Evolutionary conservation across 768 basidiomycete species (phyloP).

Genomic region (Kwoniella dejecticola): DNA sequence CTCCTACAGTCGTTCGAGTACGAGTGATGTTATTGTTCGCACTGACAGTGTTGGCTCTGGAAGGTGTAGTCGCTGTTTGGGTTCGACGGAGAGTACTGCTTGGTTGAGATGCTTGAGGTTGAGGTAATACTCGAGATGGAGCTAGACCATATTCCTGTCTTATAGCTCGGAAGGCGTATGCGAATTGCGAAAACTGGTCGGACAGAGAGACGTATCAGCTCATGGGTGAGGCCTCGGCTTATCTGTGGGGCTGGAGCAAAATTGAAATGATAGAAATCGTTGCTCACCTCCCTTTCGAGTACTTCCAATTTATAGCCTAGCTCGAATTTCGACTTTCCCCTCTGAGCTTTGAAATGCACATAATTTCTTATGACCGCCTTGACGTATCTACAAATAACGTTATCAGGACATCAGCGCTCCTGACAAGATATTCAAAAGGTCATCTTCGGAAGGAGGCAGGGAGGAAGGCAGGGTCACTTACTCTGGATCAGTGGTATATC

Average conservation of each 20-base stretch:
- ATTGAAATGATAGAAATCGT: too few relatives aligned
- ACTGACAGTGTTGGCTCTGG: slow-evolving; percentile 3
- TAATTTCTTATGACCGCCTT: slow-evolving; percentile 48
- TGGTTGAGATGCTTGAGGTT: not conserved
- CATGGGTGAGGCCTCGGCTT: too few relatives aligned
- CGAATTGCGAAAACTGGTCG: slow-evolving; percentile 40
- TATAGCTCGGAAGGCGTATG: slow-evolving; percentile 34
- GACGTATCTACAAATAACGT: slow-evolving; percentile 31
- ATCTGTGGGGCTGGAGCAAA: too few relatives aligned
- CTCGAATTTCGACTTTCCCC: slow-evolving; percentile 41
- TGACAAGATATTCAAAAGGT: too few relatives aligned
- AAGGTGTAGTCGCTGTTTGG: slow-evolving; percentile 18
- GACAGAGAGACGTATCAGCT: too few relatives aligned
- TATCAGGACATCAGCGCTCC: not conserved
- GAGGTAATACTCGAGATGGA: slow-evolving; percentile 33
- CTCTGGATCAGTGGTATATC: slow-evolving; percentile 14
- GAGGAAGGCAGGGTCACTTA: not conserved
- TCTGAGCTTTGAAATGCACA: slow-evolving; percentile 44
- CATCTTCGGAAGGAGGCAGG: too few relatives aligned
- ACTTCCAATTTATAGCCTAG: slow-evolving; percentile 43
- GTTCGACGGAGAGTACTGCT: slow-evolving; percentile 12
- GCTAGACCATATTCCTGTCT: slow-evolving; percentile 35
- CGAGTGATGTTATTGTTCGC: slow-evolving; percentile 17
- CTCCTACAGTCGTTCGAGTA: slow-evolving; percentile 15
- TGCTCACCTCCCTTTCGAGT: slow-evolving; percentile 48